A percentile compares a stretch with the other conserved stretches of the same genome.
phyloP scores from a whole-genome alignment of 176 grass and related monocot species.

The Echinochloa phyllopogon region DNA sequence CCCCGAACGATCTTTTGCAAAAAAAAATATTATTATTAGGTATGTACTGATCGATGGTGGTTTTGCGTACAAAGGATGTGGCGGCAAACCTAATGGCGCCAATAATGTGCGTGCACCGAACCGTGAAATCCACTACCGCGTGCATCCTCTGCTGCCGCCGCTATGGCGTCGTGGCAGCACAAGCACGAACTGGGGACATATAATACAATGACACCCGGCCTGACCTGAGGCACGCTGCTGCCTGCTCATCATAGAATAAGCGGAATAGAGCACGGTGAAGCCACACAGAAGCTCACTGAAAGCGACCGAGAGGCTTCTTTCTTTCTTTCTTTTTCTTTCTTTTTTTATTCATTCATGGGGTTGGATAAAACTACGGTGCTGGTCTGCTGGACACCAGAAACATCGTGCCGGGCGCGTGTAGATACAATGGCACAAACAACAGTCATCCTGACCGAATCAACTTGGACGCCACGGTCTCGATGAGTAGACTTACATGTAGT shows the following conservation, averaged over 20 bases:
- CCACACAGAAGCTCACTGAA: constrained; percentile 13
- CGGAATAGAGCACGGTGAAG: not conserved
- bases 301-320: not conserved
- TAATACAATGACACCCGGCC: not conserved
- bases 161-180: constrained; percentile 36
- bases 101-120: constrained; percentile 7
- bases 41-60: not conserved
- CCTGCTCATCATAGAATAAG: not conserved
- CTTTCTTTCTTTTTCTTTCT: not conserved
- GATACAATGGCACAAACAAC: constrained; percentile 25
- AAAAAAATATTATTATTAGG: not conserved
- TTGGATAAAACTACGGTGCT: not conserved
- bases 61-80: no score
- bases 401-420: constrained; percentile 13
- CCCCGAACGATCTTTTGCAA: not conserved
- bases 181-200: not conserved
- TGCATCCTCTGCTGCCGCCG: not conserved
- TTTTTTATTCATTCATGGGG: not conserved
- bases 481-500: constrained; percentile 10
- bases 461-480: constrained; percentile 1
- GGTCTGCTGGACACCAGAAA: no score
- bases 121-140: not conserved
- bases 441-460: not conserved
- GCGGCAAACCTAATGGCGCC: not conserved
- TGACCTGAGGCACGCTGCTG: not conserved